Base-by-base conservation (phyloP, 164 flowering plant genomes). In the Akebia trifoliata region DNA sequence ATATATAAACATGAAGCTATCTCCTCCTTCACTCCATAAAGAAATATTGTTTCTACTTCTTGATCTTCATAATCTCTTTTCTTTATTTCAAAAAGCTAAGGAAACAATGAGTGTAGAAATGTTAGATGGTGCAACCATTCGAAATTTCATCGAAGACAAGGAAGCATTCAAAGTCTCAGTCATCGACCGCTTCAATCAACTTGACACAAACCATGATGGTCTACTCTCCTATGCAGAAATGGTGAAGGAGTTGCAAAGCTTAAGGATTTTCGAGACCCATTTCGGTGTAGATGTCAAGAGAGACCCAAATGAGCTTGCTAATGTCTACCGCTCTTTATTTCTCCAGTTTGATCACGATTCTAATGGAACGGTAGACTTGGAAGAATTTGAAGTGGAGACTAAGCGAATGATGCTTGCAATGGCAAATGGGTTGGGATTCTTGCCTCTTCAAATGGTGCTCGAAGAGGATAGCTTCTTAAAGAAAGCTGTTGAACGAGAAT, bases 371-470 rank as follows among this genome's bases (percentile, higher is more conserved):
- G 42, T 37, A 2, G 42, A 37, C 2, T 37, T 37, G 42, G 42
- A 37, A n/a, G 42, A 37, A n/a, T 37, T 37, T n/a, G 14, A 37
- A n/a, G 42, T 2, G 7, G 42, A 37, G 15, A 37, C 42, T 37
- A n/a, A 37, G 42, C 9, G 42, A n/a, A 37, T 37, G 42, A 37
- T 37, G 42, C 10, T 37, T 12, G 42, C 42, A 12, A 37, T 37
- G 42, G 42, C 42, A 12, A 37, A 8, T 6, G 42, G 42, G 15
- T n/a, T 37, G 15, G 42, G 42, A 6, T 37, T 37, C 42, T 37
- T 37, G 42, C 42, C 42, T 37, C 15, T 37, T 37, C 42, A 37
- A n/a, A n/a, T n/a, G n/a, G n/a, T n/a, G n/a, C n/a, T n/a, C n/a
- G n/a, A n/a, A n/a, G n/a, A n/a, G n/a, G 42, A 37, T 8, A 37